A percentile compares a stretch with the other conserved stretches of the same genome.
Conservation (phyloP, 129 eudicot genomes). For the Gnaphalium uliginosum region DNA sequence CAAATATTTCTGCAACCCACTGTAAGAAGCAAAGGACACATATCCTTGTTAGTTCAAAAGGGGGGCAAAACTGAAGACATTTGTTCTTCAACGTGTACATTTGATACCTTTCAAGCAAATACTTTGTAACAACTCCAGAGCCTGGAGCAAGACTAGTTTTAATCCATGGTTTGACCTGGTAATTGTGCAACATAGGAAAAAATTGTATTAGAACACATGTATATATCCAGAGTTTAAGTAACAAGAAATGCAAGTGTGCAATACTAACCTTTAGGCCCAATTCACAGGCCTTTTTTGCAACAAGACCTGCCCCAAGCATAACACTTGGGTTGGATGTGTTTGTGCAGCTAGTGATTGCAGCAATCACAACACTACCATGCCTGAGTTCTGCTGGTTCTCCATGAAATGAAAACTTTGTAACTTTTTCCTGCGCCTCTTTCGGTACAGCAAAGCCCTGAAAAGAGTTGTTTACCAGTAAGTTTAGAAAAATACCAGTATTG, state of each 20-base stretch:
- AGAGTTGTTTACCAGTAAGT: neutral
- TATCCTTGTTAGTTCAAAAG: neutral
- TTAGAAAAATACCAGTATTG: neutral
- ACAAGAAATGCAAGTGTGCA: neutral
- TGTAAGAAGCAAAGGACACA: constrained; percentile 33
- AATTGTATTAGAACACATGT: neutral
- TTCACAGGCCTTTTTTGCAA: constrained; percentile 93
- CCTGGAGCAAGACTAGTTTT: constrained; percentile 95
- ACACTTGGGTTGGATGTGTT: constrained; percentile 99
- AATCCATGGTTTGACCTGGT: constrained; percentile 86
- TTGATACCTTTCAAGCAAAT: constrained; percentile 63
- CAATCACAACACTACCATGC: constrained; percentile 97
- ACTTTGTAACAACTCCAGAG: constrained; percentile 89
- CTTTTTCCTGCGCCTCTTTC: constrained; percentile 81
- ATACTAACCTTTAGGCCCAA: constrained; percentile 77
- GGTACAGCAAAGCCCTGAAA: constrained; percentile 93
- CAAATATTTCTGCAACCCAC: constrained; percentile 79
- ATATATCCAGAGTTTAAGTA: constrained; percentile 23
- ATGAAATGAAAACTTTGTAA: constrained; percentile 66
- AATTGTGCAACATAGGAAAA: constrained; percentile 8
- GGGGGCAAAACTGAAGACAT: neutral
- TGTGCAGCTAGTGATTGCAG: constrained; percentile 97
- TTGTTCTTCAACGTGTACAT: constrained; percentile 1
- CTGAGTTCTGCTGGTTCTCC: constrained; percentile 88
- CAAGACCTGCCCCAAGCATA: constrained; percentile 98